phyloP scores from a whole-genome alignment of 75 land plant species.

The Azolla pinnata region DNA sequence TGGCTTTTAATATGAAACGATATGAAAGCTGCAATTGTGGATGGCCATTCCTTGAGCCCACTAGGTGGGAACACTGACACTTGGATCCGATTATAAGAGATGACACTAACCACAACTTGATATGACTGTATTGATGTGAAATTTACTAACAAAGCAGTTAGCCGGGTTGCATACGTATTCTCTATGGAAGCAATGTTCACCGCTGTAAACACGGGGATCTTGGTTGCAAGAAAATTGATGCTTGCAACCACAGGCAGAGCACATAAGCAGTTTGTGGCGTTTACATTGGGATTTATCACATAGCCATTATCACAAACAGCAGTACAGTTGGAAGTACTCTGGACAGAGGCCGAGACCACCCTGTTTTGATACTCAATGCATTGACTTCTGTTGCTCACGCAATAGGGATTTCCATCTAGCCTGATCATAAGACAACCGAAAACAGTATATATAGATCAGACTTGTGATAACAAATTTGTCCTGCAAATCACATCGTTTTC shows the following conservation, averaged over 20 bases:
- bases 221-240: neutral
- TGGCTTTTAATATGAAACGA: neutral
- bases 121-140: neutral
- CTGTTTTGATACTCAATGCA: neutral
- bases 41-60: neutral
- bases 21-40: neutral
- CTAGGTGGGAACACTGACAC: conserved; percentile 4
- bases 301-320: neutral
- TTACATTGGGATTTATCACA: neutral
- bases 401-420: conserved; percentile 3
- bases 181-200: neutral
- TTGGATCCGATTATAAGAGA: neutral
- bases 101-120: neutral
- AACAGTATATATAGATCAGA: neutral
- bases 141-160: neutral
- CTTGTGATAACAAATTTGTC: neutral
- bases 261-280: neutral
- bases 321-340: neutral
- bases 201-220: neutral
- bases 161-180: neutral
- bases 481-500: neutral
- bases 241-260: neutral
- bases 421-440: neutral
- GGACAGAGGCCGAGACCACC: neutral
- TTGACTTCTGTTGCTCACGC: neutral